Conservation (phyloP, 805 yeast species). For the Limtongia smithiae region DNA sequence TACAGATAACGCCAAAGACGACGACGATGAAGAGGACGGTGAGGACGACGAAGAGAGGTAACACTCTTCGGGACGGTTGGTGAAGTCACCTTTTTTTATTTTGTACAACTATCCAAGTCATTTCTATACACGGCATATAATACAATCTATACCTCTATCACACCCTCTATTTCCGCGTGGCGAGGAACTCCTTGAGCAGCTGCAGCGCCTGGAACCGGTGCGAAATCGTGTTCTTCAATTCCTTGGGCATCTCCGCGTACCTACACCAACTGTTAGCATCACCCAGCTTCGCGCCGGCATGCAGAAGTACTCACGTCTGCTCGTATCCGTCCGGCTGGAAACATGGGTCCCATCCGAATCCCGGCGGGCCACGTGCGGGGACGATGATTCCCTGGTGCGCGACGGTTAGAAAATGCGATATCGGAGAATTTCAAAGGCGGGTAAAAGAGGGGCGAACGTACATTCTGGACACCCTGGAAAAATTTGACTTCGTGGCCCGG, state of each 20-base stretch:
- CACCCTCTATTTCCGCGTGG: conserved; percentile 8
- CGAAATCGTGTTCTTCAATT: conserved; percentile 72
- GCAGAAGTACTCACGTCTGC: conserved; percentile 44
- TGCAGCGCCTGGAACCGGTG: conserved; percentile 84
- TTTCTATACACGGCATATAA: background rate
- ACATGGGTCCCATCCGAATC: conserved; percentile 93
- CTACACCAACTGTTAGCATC: conserved; percentile 19
- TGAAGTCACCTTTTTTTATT: no score
- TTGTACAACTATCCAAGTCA: no score
- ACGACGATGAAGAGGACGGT: conserved; percentile 2
- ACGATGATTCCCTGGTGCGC: conserved; percentile 80
- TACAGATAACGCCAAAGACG: conserved; percentile 40
- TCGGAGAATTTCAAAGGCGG: background rate
- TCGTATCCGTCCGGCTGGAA: conserved; percentile 77
- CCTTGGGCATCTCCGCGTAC: conserved; percentile 85
- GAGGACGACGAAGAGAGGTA: conserved; percentile 2
- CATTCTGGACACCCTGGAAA: conserved; percentile 61
- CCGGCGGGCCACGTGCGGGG: conserved; percentile 66
- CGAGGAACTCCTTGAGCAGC: conserved; percentile 55
- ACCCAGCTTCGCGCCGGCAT: background rate
- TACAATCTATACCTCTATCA: background rate
- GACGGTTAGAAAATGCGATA: conserved; percentile 4
- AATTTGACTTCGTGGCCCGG: conserved; percentile 68
- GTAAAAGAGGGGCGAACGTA: conserved; percentile 2
- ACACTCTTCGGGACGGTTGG: background rate